These are phyloP conservation scores for Heliamphora exappendiculata DNA, from an alignment of 148 eudicot genomes.

Conservation along the genomic window DNA sequence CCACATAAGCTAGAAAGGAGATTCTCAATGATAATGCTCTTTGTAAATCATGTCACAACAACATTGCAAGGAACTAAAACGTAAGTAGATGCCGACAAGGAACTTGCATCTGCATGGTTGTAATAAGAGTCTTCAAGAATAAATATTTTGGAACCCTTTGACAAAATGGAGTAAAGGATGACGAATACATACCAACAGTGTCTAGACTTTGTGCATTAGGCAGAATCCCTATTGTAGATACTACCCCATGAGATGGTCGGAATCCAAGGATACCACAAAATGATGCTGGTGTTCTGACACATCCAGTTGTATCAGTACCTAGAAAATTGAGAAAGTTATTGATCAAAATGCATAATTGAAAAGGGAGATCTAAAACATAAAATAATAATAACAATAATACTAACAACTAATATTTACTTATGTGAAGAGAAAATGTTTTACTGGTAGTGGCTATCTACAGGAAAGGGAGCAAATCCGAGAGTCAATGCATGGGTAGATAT, in stretches of 20 bases:
- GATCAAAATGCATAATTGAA: constrained; percentile 7
- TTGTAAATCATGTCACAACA: background rate
- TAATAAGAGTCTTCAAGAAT: background rate
- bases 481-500: background rate
- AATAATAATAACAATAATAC: background rate
- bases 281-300: constrained; percentile 76
- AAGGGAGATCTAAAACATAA: background rate
- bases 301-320: constrained; percentile 87
- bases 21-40: background rate
- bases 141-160: background rate
- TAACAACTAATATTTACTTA: background rate
- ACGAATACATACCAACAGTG: constrained; percentile 50
- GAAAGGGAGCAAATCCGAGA: background rate
- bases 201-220: constrained; percentile 83
- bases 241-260: constrained; percentile 75
- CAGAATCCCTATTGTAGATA: constrained; percentile 65
- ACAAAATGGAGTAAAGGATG: background rate
- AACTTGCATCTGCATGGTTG: background rate
- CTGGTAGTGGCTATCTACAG: background rate
- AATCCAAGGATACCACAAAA: constrained; percentile 83
- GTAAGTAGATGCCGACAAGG: background rate
- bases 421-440: background rate
- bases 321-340: constrained; percentile 8
- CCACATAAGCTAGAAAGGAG: background rate
- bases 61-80: background rate